A percentile compares a stretch with the other conserved stretches of the same genome.
Conservation (phyloP, 495 filamentous ascomycete genomes). For the Penicillium paradoxum region DNA sequence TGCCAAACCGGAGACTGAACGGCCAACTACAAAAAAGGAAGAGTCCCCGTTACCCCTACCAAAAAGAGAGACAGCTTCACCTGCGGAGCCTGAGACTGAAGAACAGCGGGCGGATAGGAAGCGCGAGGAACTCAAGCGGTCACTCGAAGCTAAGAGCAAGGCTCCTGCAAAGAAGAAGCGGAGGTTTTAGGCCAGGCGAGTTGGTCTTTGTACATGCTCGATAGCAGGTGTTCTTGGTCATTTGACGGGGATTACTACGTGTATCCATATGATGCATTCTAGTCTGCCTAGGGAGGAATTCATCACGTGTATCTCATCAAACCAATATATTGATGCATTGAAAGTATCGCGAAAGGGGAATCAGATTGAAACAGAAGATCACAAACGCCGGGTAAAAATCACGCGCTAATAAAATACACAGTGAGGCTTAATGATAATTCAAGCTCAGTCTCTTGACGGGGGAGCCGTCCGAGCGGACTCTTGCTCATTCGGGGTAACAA, state of each 20-base stretch:
- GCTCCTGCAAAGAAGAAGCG: conserved; percentile 64
- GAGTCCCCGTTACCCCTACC: conserved; percentile 12
- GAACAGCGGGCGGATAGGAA: conserved; percentile 58
- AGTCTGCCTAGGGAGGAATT: background rate
- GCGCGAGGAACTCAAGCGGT: conserved; percentile 57
- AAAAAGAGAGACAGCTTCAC: background rate
- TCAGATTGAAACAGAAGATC: conserved; percentile 1
- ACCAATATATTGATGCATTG: conserved; percentile 1
- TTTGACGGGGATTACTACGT: background rate
- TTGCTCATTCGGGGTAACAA: conserved; percentile 43
- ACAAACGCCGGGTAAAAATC: background rate
- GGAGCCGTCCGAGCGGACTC: conserved; percentile 23
- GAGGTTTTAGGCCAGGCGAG: conserved; percentile 43
- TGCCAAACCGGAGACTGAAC: background rate
- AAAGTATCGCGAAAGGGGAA: conserved; percentile 8
- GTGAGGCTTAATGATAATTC: background rate
- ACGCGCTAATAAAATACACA: conserved; percentile 1
- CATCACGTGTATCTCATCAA: background rate
- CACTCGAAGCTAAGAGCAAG: conserved; percentile 60
- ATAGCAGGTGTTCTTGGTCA: background rate
- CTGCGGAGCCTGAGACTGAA: conserved; percentile 27
- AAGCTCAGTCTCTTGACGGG: conserved; percentile 11
- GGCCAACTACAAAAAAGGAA: background rate
- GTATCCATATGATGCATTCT: background rate
- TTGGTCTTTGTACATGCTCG: background rate